Conservation (phyloP, 768 basidiomycete species). For the Agrocybe pediades region DNA sequence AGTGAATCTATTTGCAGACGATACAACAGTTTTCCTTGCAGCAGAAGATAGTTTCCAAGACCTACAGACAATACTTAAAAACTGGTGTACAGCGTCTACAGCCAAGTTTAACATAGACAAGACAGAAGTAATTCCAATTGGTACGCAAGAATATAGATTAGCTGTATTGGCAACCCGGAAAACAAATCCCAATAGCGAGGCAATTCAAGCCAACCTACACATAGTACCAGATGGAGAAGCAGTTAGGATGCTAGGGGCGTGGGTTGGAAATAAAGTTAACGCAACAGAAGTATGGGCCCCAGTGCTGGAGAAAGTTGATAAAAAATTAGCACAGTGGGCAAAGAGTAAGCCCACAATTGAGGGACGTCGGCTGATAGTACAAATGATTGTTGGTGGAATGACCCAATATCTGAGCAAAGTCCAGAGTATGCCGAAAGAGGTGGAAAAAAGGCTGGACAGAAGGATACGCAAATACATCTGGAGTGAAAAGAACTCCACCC, state of each 20-base stretch:
- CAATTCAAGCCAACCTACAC: constrained; percentile 21
- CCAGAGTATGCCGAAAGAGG: constrained; percentile 26
- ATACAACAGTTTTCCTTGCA: constrained; percentile 32
- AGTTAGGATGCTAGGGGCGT: constrained; percentile 33
- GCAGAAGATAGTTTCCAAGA: constrained; percentile 23
- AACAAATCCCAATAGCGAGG: not conserved
- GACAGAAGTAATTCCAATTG: constrained; percentile 42
- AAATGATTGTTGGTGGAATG: constrained; percentile 21
- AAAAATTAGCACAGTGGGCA: constrained; percentile 22
- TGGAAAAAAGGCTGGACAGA: constrained; percentile 20
- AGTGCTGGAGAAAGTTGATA: constrained; percentile 25
- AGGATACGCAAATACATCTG: constrained; percentile 20
- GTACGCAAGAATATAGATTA: constrained; percentile 21
- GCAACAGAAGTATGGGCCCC: constrained; percentile 22
- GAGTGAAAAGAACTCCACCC: constrained; percentile 13
- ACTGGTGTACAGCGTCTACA: constrained; percentile 40
- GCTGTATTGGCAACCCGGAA: constrained; percentile 3
- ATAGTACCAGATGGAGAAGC: constrained; percentile 32
- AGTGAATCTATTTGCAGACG: constrained; percentile 34
- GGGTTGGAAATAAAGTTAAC: constrained; percentile 29
- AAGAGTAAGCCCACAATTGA: constrained; percentile 16
- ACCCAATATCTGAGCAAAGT: constrained; percentile 26
- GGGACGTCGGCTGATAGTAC: constrained; percentile 19
- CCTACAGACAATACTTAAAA: constrained; percentile 23
- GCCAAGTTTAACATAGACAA: constrained; percentile 43